Base-by-base conservation (phyloP, 306 rosid species). In the Lotus japonicus region DNA sequence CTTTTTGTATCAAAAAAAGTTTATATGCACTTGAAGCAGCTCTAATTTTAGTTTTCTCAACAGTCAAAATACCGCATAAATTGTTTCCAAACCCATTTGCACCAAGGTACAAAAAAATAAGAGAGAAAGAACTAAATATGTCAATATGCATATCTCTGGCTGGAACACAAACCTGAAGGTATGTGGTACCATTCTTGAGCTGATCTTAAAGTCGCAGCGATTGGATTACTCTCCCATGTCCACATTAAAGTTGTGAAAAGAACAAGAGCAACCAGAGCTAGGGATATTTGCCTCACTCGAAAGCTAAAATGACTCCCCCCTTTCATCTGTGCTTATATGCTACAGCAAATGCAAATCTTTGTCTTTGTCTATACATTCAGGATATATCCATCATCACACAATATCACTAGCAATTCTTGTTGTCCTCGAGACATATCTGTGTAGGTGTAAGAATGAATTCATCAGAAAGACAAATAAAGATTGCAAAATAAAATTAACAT, bases 141-240 rank as follows among this genome's bases (percentile, higher is more conserved):
- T 6, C 9, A 72, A n/a, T 16, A 43, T 45, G 59, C 15, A 71
- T 64, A 73, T 45, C 11, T 62, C 16, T 64, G 67, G 43, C n/a
- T 46, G 49, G 75, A 63, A 77, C 58, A 81, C 88, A 77, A 79
- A 88, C 94, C 92, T 88, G 79, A 48, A 71, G 92, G 74, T 2
- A 58, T 28, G 44, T 39, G 31, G 50, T 69, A 71, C 78, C 75
- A 68, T 71, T 83, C 82, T 76, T 68, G 84, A 50, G 86, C 78
- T 16, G 73, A 66, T 50, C 77, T 71, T 28, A 85, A 77, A 26
- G 86, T 79, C 15, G 35, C 60, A 18, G 80, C 75, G 61, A 94
- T 71, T 44, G 85, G 95, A 54, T 77, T 90, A 58, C 79, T 77
- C 84, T 88, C 91, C 89, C 90, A 94, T 46, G 79, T 77, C 94